Percentiles rank a stretch among this genome's conserved stretches.
phyloP scores from a whole-genome alignment of 176 grass and related monocot species.

The Cocos nucifera region DNA sequence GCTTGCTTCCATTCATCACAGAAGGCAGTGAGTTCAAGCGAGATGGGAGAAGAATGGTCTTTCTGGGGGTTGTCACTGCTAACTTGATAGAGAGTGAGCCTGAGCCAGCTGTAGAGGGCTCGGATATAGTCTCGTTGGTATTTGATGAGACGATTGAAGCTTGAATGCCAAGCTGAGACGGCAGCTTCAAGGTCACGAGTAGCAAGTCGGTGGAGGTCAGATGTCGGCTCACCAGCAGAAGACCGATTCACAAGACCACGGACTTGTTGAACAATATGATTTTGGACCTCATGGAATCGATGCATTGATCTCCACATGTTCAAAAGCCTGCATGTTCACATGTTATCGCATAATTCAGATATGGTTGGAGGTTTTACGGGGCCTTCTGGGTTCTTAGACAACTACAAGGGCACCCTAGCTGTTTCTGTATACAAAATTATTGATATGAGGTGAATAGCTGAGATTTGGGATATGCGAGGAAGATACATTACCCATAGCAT shows the following conservation, averaged over 20 bases:
- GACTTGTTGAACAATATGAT: conserved; percentile 88
- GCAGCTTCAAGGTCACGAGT: conserved; percentile 93
- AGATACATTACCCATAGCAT: conserved; percentile 61
- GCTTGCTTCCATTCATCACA: conserved; percentile 99
- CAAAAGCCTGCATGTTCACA: conserved; percentile 45
- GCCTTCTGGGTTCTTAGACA: no score
- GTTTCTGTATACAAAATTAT: background rate
- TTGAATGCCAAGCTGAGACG: conserved; percentile 74
- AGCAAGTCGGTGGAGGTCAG: conserved; percentile 75
- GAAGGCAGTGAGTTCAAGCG: conserved; percentile 68
- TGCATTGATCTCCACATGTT: conserved; percentile 97
- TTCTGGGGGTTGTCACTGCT: conserved; percentile 45
- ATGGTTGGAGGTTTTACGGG: no score
- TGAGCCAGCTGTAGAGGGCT: conserved; percentile 80
- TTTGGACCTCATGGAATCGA: conserved; percentile 83
- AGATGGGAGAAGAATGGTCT: conserved; percentile 51
- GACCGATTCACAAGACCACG: conserved; percentile 62
- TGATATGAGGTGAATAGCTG: background rate
- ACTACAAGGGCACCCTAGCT: no score
- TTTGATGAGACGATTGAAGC: conserved; percentile 85
- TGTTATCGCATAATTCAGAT: background rate
- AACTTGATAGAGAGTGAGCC: conserved; percentile 75
- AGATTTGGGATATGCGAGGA: background rate
- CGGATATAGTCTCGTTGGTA: conserved; percentile 78
- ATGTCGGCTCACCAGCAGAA: conserved; percentile 67